These are phyloP conservation scores for Rhodotorula sp. DNA, from an alignment of 1,284 basidiomycete species.

Conservation along the genomic window DNA sequence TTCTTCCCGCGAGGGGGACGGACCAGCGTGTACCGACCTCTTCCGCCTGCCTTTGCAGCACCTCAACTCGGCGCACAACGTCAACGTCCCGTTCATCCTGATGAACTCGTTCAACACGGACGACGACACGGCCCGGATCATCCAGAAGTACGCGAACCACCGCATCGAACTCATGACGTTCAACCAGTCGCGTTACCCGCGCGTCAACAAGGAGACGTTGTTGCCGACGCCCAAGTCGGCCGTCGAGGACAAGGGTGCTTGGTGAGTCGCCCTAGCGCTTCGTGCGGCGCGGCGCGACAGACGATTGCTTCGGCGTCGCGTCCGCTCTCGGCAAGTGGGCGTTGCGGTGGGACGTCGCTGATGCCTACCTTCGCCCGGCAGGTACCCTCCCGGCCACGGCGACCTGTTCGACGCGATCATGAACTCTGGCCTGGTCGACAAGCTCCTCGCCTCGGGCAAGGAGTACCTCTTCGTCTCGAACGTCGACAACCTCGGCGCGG, in stretches of 20 bases:
- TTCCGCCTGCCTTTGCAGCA: slow-evolving; percentile 50
- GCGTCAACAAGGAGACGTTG: slow-evolving; percentile 92
- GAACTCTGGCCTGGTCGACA: slow-evolving; percentile 95
- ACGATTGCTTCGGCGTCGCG: too few species aligned
- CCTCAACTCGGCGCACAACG: slow-evolving; percentile 61
- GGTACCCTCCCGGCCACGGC: slow-evolving; percentile 97
- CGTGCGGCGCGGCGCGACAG: too few species aligned
- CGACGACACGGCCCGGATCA: slow-evolving; percentile 89
- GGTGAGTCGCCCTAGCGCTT: too few species aligned
- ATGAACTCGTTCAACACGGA: slow-evolving; percentile 99
- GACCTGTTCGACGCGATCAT: slow-evolving; percentile 90
- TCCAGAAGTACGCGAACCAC: slow-evolving; percentile 99
- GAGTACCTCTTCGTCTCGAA: slow-evolving; percentile 99
- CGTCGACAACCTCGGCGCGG: slow-evolving; percentile 97
- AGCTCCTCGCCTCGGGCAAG: slow-evolving; percentile 91
- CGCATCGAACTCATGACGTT: slow-evolving; percentile 85
- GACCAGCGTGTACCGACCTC: background rate
- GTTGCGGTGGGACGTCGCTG: background rate
- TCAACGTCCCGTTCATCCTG: slow-evolving; percentile 93
- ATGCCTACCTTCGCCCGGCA: background rate
- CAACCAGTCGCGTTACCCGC: slow-evolving; percentile 94
- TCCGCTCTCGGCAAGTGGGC: too few species aligned
- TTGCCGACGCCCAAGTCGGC: slow-evolving; percentile 84
- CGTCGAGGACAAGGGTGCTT: slow-evolving; percentile 88
- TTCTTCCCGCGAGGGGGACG: background rate